Evolutionary conservation across 2,329 filamentous ascomycete species (phyloP).

Genomic region (Blastomyces parvus): DNA sequence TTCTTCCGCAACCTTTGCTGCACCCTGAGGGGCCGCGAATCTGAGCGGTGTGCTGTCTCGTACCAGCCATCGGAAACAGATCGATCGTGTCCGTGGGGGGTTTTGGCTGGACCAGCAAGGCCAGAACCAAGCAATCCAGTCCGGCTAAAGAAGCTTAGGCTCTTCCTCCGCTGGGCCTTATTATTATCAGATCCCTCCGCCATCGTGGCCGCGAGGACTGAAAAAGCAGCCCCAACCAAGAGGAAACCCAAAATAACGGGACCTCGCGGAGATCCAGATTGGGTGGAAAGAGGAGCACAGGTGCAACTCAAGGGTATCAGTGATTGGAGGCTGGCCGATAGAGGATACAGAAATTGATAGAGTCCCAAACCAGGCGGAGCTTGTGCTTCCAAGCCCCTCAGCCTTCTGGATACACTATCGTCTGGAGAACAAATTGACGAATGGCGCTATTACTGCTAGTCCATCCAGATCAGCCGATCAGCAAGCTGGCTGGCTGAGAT

Average conservation of each 20-base stretch:
- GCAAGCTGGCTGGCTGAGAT: conserved; percentile 2
- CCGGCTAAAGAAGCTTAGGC: conserved; percentile 25
- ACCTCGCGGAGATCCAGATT: background rate
- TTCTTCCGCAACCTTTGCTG: background rate
- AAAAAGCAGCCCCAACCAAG: background rate
- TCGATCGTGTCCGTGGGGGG: conserved; percentile 23
- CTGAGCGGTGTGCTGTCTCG: conserved; percentile 12
- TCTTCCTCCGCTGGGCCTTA: conserved; percentile 25
- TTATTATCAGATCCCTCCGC: conserved; percentile 14
- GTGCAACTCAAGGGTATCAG: background rate
- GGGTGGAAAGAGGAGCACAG: background rate
- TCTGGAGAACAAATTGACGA: background rate
- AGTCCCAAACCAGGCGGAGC: background rate
- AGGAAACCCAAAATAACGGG: background rate
- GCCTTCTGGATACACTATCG: conserved; percentile 1
- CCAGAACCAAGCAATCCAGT: conserved; percentile 13
- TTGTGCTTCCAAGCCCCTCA: background rate
- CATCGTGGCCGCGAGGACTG: conserved; percentile 13
- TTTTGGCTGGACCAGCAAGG: conserved; percentile 4
- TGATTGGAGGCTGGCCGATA: background rate
- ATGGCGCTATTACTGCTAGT: background rate
- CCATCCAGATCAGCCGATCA: conserved; percentile 5
- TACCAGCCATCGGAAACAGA: conserved; percentile 31
- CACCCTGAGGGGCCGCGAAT: conserved; percentile 1
- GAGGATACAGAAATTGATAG: background rate